Evolutionary conservation across 179 eudicot genomes (phyloP), one percentile per base, ranked within the genome.

Genomic region (Sideroxylon spinosum): DNA sequence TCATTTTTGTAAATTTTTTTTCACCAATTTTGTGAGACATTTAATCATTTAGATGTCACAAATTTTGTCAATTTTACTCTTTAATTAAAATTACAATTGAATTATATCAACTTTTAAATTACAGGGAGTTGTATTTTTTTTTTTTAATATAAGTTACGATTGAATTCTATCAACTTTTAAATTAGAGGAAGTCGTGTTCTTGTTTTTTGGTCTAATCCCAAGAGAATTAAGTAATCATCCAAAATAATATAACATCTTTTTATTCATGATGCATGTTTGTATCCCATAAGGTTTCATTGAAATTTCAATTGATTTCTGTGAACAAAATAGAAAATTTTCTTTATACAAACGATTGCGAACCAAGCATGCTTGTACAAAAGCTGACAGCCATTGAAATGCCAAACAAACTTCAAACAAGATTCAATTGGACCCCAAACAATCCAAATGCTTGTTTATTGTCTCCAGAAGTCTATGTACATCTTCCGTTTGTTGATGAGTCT

Each of bases 361-460:
- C 8, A 11, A 8, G 13, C 23, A 68, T 37, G 28, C 73, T 46
- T 46, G 9, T 46, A 10, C 14, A 22, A 44, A 14, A 22, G 56
- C 14, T 13, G 9, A 0, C 10, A 7, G 63, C 13, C 7, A 4
- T 68, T n/a, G 53, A 19, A 19, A 59, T 13, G 22, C 11, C 37
- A 12, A 17, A 13, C 17, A 66, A 61, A 81, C 28, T 64, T 26
- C 26, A 76, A 76, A 26, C 48, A 23, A 63, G 53, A 62, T 76
- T 76, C 23, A 29, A 26, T 29, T 67, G 57, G 17, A n/a, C 32
- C n/a, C 62, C 6, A 26, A 67, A 76, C 29, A 55, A 68, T 75
- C 86, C 46, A 56, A 75, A 14, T 84, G 86, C 71, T 37, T 56
- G 71, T 78, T 81, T 25, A 84, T 70, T 2, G 46, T 78, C 57